Evolutionary conservation across 768 basidiomycete species (phyloP).

Genomic region (Boletus rubescentipes): DNA sequence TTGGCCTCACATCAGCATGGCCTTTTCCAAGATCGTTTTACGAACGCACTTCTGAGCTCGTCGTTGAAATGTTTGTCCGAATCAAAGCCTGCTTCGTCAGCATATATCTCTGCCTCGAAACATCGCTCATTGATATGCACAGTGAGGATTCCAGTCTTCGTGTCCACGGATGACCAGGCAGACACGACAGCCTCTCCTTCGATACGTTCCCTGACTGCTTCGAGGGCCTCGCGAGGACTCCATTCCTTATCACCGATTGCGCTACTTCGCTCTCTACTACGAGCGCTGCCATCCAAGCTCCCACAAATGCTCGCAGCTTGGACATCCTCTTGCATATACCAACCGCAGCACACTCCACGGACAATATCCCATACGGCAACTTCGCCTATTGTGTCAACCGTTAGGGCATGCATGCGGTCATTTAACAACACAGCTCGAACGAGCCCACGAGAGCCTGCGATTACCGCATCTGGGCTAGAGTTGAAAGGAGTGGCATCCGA

Average conservation of each 20-base stretch:
- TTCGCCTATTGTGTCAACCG: slow-evolving; percentile 84
- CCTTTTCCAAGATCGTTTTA: background rate
- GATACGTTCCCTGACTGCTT: slow-evolving; percentile 85
- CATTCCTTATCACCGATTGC: slow-evolving; percentile 43
- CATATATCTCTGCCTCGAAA: slow-evolving; percentile 94
- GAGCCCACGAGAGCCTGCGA: slow-evolving; percentile 76
- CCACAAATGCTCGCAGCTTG: slow-evolving; percentile 51
- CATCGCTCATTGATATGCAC: slow-evolving; percentile 85
- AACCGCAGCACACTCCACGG: slow-evolving; percentile 70
- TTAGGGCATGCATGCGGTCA: slow-evolving; percentile 86
- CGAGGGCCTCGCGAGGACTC: slow-evolving; percentile 81
- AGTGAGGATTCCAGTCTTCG: slow-evolving; percentile 83
- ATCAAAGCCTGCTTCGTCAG: slow-evolving; percentile 81
- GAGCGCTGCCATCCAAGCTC: slow-evolving; percentile 41
- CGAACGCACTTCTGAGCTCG: slow-evolving; percentile 72
- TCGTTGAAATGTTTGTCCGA: slow-evolving; percentile 63
- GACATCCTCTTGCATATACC: slow-evolving; percentile 66
- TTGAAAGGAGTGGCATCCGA: slow-evolving; percentile 66
- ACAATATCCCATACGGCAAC: slow-evolving; percentile 94
- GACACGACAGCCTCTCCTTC: slow-evolving; percentile 90
- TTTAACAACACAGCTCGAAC: slow-evolving; percentile 82
- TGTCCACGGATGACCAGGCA: slow-evolving; percentile 87
- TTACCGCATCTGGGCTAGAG: slow-evolving; percentile 61
- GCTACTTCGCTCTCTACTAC: slow-evolving; percentile 33
- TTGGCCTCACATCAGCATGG: slow-evolving; percentile 6